Conservation (phyloP, 163 green algal genomes). For the Coccomyxa subellipsoidea region DNA sequence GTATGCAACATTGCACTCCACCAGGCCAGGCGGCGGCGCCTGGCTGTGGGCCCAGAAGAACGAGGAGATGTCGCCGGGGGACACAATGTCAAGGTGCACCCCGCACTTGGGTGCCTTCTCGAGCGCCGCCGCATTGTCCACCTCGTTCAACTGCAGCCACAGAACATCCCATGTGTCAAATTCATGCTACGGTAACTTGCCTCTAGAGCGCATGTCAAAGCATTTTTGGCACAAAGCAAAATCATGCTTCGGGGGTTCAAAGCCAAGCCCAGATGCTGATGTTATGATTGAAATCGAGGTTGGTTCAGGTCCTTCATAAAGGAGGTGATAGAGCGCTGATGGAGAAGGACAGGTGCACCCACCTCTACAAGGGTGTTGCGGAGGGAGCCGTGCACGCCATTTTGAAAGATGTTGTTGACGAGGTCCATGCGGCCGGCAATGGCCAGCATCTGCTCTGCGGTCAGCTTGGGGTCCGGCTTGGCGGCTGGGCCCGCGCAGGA, state of each 20-base stretch:
- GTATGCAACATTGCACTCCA: conserved; percentile 4
- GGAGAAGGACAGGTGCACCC: neutral
- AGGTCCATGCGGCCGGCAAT: conserved; percentile 6
- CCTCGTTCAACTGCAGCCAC: conserved; percentile 8
- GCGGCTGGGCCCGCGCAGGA: neutral
- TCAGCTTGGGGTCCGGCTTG: neutral
- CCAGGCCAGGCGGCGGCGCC: neutral
- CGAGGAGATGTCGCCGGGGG: conserved; percentile 6
- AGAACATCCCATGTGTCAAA: neutral
- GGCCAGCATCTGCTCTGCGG: conserved; percentile 3
- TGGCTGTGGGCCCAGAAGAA: conserved; percentile 3
- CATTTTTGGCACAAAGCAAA: too few species aligned
- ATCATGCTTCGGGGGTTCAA: too few species aligned
- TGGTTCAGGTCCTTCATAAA: too few species aligned
- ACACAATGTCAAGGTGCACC: neutral
- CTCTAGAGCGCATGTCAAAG: too few species aligned
- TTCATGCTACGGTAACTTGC: too few species aligned
- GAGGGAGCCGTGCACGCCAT: conserved; percentile 5
- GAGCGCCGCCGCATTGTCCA: neutral
- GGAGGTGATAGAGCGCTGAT: too few species aligned
- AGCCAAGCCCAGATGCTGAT: too few species aligned
- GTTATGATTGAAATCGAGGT: too few species aligned
- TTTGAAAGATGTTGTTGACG: conserved; percentile 8
- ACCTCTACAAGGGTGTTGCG: conserved; percentile 1
- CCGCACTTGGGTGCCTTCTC: neutral